Evolutionary conservation across 1,139 yeast species (phyloP).

Genomic region (Hyphopichia pseudoburtonii): DNA sequence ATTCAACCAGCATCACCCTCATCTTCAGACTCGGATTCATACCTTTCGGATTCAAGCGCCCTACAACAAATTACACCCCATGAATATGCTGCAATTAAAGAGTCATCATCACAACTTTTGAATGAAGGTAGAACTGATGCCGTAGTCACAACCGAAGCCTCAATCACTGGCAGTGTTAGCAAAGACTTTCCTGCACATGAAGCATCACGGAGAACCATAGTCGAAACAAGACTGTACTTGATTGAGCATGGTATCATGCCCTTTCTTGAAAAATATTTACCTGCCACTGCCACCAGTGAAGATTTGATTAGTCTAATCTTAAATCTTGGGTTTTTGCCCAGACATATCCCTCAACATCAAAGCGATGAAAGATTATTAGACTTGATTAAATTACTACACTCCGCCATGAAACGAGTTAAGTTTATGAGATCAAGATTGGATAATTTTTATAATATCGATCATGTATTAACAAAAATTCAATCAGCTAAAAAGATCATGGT

Average conservation of each 20-base stretch:
- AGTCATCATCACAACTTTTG: background rate
- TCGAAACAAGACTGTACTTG: conserved; percentile 55
- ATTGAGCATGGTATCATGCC: conserved; percentile 60
- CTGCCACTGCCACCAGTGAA: conserved; percentile 55
- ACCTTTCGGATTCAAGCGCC: conserved; percentile 1
- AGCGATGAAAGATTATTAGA: conserved; percentile 46
- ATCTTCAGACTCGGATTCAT: background rate
- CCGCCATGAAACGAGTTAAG: conserved; percentile 60
- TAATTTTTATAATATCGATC: conserved; percentile 57
- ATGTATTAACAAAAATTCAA: conserved; percentile 53
- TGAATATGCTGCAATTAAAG: conserved; percentile 3
- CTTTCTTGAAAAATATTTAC: conserved; percentile 60
- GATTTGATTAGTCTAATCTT: conserved; percentile 51
- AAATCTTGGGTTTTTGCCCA: conserved; percentile 53
- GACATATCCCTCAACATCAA: conserved; percentile 36
- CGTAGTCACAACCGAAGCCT: background rate
- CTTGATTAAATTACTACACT: conserved; percentile 52
- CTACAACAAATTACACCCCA: conserved; percentile 1
- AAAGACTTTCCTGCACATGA: too few relatives aligned
- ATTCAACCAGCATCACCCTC: background rate
- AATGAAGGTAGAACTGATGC: background rate
- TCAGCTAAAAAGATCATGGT: conserved; percentile 68
- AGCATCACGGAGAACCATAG: conserved; percentile 12
- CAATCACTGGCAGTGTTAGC: too few relatives aligned
- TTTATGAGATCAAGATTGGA: conserved; percentile 54